Conservation (phyloP, 495 filamentous ascomycete species). For the Neurospora sp. region DNA sequence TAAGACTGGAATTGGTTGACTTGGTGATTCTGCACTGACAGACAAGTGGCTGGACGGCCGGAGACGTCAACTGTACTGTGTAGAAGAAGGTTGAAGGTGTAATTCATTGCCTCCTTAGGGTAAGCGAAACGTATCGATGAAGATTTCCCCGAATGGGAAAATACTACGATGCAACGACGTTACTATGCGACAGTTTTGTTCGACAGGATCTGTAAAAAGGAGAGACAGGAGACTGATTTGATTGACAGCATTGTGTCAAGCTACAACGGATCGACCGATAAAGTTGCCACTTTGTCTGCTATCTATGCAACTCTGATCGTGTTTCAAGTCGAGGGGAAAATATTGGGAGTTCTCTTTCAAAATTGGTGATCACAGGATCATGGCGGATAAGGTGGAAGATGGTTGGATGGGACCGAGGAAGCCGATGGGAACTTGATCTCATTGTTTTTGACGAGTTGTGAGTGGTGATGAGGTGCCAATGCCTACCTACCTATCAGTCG, state of each 20-base stretch:
- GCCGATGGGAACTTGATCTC: neutral
- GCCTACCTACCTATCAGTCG: neutral
- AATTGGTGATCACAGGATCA: neutral
- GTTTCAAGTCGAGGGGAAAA: neutral
- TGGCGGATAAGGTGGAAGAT: neutral
- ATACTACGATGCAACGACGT: neutral
- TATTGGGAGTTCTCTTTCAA: neutral
- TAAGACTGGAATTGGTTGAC: neutral
- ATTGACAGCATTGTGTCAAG: neutral
- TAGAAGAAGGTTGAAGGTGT: neutral
- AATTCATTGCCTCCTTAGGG: neutral
- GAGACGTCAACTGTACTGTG: neutral
- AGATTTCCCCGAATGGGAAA: neutral
- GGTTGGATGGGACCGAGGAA: neutral
- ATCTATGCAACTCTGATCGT: neutral
- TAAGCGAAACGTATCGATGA: neutral
- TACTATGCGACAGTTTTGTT: neutral
- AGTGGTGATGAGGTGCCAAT: neutral
- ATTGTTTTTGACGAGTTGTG: neutral
- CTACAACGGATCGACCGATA: neutral
- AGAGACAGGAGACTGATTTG: neutral
- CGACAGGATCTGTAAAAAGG: neutral
- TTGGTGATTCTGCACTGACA: neutral
- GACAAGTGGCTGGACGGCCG: neutral
- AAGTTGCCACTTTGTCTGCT: neutral